These are phyloP conservation scores for Phytophthora vignae DNA, from an alignment of 352 stramenopile genomes.

Conservation along the genomic window DNA sequence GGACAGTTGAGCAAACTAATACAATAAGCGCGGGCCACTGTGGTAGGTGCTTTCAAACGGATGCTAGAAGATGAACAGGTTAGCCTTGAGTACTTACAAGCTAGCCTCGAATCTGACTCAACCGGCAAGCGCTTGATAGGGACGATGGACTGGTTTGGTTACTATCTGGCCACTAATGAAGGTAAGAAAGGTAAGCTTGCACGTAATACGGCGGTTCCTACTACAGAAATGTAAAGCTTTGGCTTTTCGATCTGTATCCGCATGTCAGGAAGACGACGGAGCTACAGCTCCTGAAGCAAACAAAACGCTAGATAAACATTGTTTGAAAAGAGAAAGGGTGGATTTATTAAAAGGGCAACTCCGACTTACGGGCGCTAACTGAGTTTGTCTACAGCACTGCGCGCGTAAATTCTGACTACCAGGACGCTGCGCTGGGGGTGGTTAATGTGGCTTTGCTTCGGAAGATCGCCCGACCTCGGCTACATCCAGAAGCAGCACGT, in stretches of 20 bases:
- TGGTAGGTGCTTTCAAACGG: too few relatives aligned
- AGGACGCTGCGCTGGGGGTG: slow-evolving; percentile 36
- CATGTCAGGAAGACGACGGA: not conserved
- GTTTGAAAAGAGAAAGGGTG: slow-evolving; percentile 16
- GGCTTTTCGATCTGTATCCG: not conserved
- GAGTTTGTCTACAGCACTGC: slow-evolving; percentile 1
- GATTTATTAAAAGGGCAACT: slow-evolving; percentile 22
- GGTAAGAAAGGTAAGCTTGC: slow-evolving; percentile 3
- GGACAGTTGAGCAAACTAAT: too few relatives aligned
- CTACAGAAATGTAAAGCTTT: not conserved
- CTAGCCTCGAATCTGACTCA: too few relatives aligned
- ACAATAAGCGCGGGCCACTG: too few relatives aligned
- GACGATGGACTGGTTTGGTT: too few relatives aligned
- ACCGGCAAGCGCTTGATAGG: too few relatives aligned
- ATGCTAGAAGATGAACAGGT: too few relatives aligned
- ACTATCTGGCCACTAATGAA: too few relatives aligned
- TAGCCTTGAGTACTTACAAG: too few relatives aligned
- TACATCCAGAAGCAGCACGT: slow-evolving; percentile 33
- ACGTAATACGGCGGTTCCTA: not conserved
- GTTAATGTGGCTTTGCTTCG: slow-evolving; percentile 43
- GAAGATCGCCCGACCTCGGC: slow-evolving; percentile 29
- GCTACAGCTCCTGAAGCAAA: not conserved
- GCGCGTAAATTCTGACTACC: slow-evolving; percentile 24
- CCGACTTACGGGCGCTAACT: slow-evolving; percentile 24
- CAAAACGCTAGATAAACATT: slow-evolving; percentile 11